Evolutionary conservation across 78 protist species (phyloP).

Genomic region (Acrasis kona): DNA sequence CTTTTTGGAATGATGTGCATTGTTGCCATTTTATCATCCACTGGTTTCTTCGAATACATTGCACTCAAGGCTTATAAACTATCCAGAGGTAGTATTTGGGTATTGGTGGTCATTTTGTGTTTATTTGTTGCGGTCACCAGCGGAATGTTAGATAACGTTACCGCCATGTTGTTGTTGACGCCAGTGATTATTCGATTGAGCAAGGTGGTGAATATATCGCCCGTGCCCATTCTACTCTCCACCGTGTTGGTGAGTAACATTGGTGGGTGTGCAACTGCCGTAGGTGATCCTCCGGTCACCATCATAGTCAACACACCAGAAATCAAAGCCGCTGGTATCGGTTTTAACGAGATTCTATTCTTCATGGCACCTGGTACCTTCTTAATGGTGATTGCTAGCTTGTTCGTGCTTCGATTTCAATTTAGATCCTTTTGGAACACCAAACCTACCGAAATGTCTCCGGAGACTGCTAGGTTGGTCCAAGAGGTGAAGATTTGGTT

Average conservation of each 20-base stretch:
- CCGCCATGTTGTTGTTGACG: constrained; percentile 43
- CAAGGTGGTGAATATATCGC: constrained; percentile 12
- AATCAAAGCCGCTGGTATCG: constrained; percentile 4
- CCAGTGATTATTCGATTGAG: constrained; percentile 39
- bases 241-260: constrained; percentile 39
- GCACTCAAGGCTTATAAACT: constrained; percentile 1
- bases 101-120: constrained; percentile 10
- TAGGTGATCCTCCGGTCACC: constrained; percentile 74
- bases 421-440: no score
- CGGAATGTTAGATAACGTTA: constrained; percentile 63
- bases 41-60: constrained; percentile 51
- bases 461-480: no score
- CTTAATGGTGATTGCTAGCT: neutral
- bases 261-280: constrained; percentile 60
- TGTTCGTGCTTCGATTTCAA: neutral
- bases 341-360: constrained; percentile 30
- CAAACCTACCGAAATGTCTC: no score
- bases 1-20: constrained; percentile 56
- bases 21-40: constrained; percentile 15
- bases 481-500: no score
- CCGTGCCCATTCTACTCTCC: constrained; percentile 31
- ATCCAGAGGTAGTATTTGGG: neutral
- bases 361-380: neutral
- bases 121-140: constrained; percentile 22
- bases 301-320: constrained; percentile 36